Evolutionary conservation across 73 alveolate species (phyloP), one percentile per base, ranked within the genome.

Genomic region (Blepharisma stoltei): DNA sequence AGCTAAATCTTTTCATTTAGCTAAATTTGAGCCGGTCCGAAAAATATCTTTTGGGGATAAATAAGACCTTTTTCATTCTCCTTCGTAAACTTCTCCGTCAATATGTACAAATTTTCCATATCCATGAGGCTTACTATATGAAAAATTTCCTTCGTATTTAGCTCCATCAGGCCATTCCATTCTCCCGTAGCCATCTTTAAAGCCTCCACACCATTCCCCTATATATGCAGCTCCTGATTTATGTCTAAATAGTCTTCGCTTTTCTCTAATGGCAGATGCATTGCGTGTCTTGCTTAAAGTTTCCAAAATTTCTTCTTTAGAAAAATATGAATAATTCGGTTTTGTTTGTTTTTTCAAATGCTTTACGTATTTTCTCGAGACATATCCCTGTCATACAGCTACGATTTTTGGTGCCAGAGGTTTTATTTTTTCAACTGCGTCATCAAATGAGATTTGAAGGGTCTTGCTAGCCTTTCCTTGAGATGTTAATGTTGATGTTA

Each of bases 201-300:
- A 77, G 8, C 86, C 88, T 5, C 86, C 88, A 23, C 18, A 23
- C 90, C 88, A 86, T 43, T 83, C 82, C 7, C 90, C 94, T 4
- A 55, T 44, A 69, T 83, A 86, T 21, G 53, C 14, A 43, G 88
- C 90, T 21, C 88, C 90, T 43, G 86, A 68, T 7, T 67, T 44
- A 20, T 73, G 55, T 20, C 80, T 60, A 53, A 18, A 45, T 54
- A 8, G 11, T 71, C 25, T 43, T 8, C 25, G n/a, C 6, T 14
- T 45, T 45, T 48, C 52, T 9, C 66, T 71, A 3, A 46, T 11
- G 0, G 41, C 38, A 43, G 80, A 54, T n/a, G 70, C 7, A 78
- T 67, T 20, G 0, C 53, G 67, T 23, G 7, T 6, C 4, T 46
- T 14, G 2, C 18, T 20, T 25, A 60, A 60, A 20, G 73, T 60